phyloP scores from a whole-genome alignment of 495 filamentous ascomycete species.

The Staphylotrichum tortipilum region DNA sequence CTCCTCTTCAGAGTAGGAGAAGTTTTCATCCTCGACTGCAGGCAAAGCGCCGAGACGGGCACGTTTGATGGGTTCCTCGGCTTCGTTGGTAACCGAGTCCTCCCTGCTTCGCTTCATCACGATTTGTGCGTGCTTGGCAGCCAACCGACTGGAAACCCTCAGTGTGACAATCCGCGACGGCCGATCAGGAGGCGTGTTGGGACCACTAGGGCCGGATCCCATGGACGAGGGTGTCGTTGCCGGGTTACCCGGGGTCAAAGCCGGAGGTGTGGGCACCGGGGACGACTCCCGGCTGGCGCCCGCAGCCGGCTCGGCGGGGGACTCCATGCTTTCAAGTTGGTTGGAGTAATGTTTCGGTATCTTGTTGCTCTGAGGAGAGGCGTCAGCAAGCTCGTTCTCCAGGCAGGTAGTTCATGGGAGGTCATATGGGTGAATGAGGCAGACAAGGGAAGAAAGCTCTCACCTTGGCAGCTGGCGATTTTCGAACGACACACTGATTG shows the following conservation, averaged over 20 bases:
- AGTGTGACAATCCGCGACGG: not conserved
- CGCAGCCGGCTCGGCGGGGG: not conserved
- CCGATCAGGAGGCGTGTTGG: not conserved
- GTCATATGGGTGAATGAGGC: not conserved
- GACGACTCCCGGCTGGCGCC: not conserved
- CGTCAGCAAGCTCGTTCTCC: too few species aligned
- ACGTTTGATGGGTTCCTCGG: constrained; percentile 1
- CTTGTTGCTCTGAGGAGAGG: not conserved
- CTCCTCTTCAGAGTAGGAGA: not conserved
- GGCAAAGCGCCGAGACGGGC: not conserved
- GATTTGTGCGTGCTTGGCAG: not conserved
- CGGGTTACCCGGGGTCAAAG: not conserved
- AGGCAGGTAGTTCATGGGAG: too few species aligned
- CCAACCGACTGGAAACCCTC: not conserved
- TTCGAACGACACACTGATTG: too few species aligned
- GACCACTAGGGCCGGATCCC: not conserved
- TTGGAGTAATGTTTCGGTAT: not conserved
- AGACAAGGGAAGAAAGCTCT: too few species aligned
- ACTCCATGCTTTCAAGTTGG: not conserved
- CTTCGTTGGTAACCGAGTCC: not conserved
- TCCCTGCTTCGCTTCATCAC: not conserved
- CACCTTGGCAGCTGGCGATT: too few species aligned
- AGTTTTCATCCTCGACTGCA: not conserved
- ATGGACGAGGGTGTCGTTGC: not conserved
- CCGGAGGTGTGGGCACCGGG: not conserved